Base-by-base conservation (phyloP, 805 yeast genomes). In the Nakazawaea peltata region DNA sequence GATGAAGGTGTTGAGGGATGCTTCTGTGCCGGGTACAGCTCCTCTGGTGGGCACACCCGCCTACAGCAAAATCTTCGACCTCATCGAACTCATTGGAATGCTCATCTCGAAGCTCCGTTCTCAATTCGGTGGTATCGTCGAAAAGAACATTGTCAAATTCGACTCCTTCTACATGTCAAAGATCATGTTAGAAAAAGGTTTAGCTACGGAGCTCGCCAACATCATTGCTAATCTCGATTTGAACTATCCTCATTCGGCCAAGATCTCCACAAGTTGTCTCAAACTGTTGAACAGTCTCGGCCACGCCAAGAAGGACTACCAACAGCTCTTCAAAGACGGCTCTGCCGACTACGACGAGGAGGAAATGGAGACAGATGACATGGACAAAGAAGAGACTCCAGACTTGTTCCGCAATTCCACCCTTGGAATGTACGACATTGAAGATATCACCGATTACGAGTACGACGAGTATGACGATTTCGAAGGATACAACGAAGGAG, bases 381-480 rank as follows among this genome's bases (percentile, higher is more conserved):
- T 65, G 19, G 76, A 71, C 25, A 51, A 68, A 21, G 94, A 81
- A 35, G 90, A 85, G 35, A 74, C 87, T 0, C 87, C 94, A 0
- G 88, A 88, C 52, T 63, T 88, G 49, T 77, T 90, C 56, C 65
- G 81, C 26, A 88, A 92, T 51, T 88, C 97, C 0, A 84, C 97
- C 0, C 64, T 90, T 27, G 97, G 96, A 2, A 88, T 90, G 94
- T 90, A 81, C 52, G 97, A 90, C 47, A 78, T 83, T 26, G 83
- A 70, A 23, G 92, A 80, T 34, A 69, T 72, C 24, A 81, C 75
- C 43, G 72, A 73, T 29, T 81, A 77, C 23, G 81, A 73, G 10
- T 78, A 71, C 7, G 74, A 64, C n/a, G n/a, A n/a, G n/a, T n/a
- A n/a, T n/a, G 72, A 63, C 17, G 76, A 67, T 11, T 44, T 41